phyloP scores from a whole-genome alignment of 1,284 basidiomycete genomes.

The Puccinia polysora region DNA sequence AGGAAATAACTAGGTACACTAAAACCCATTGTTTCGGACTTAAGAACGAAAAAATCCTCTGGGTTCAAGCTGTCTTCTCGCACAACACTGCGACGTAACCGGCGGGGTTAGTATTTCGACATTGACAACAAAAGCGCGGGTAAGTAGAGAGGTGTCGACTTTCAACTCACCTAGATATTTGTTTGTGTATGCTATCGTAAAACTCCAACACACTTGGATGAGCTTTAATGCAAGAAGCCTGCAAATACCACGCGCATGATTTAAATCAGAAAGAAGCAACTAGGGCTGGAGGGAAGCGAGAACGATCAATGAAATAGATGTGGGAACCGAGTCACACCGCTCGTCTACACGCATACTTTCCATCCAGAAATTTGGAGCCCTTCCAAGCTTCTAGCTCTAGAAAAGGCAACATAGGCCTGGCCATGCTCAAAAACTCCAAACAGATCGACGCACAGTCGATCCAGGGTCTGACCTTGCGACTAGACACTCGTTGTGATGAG shows the following conservation, averaged over 20 bases:
- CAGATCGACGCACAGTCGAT: conserved; percentile 35
- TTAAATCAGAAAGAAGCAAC: too few species aligned
- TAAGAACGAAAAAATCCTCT: too few species aligned
- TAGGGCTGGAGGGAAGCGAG: background rate
- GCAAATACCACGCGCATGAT: too few species aligned
- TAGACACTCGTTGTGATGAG: background rate
- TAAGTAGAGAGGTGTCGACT: background rate
- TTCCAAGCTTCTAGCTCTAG: conserved; percentile 30
- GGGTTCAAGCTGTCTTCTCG: conserved; percentile 7
- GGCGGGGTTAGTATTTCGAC: too few species aligned
- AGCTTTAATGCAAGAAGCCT: conserved; percentile 23
- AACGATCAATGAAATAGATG: too few species aligned
- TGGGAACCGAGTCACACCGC: too few species aligned
- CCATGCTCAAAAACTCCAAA: conserved; percentile 36
- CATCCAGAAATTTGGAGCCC: conserved; percentile 35
- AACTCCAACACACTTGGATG: conserved; percentile 23
- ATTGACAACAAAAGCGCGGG: too few species aligned
- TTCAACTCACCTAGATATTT: conserved; percentile 7
- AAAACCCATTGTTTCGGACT: too few species aligned
- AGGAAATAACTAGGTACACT: too few species aligned
- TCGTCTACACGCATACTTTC: conserved; percentile 31
- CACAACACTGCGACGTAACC: background rate
- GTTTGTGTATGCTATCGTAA: conserved; percentile 1
- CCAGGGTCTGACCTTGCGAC: conserved; percentile 42
- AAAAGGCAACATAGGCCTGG: conserved; percentile 40